Conservation (phyloP, 345 rosid species). For the Jatropha curcas region DNA sequence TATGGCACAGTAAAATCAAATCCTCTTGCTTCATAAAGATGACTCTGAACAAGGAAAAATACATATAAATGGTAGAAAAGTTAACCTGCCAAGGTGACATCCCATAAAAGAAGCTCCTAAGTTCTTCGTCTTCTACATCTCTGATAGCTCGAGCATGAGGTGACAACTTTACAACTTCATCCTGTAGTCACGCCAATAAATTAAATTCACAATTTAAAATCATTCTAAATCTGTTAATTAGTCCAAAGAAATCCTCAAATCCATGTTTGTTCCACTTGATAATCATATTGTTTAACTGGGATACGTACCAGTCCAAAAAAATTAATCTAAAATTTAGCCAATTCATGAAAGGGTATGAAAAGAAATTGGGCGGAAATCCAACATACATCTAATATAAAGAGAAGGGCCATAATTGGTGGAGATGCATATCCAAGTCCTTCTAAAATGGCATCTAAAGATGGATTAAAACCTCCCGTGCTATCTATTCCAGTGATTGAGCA, state of each 20-base stretch:
- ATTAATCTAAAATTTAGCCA: neutral
- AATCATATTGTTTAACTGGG: neutral
- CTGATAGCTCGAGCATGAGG: constrained; percentile 97
- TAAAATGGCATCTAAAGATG: constrained; percentile 69
- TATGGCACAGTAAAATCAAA: constrained; percentile 9
- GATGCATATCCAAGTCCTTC: constrained; percentile 90
- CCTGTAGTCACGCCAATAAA: constrained; percentile 46
- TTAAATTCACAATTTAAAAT: constrained; percentile 12
- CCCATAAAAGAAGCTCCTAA: constrained; percentile 92
- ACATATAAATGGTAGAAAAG: neutral
- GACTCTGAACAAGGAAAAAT: constrained; percentile 1
- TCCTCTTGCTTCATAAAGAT: neutral
- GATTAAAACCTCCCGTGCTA: constrained; percentile 76
- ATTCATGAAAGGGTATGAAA: neutral
- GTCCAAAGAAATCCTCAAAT: neutral
- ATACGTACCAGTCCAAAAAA: neutral
- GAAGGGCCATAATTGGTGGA: constrained; percentile 96
- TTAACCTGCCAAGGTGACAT: constrained; percentile 97
- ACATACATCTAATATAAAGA: constrained; percentile 82
- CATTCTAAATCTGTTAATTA: neutral
- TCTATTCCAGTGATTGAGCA: constrained; percentile 88
- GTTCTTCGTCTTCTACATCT: constrained; percentile 98
- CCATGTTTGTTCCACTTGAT: neutral
- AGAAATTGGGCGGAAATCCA: constrained; percentile 1
- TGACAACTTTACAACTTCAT: constrained; percentile 91